phyloP scores from a whole-genome alignment of 2,329 filamentous ascomycete genomes.

The Aureobasidium sp. region DNA sequence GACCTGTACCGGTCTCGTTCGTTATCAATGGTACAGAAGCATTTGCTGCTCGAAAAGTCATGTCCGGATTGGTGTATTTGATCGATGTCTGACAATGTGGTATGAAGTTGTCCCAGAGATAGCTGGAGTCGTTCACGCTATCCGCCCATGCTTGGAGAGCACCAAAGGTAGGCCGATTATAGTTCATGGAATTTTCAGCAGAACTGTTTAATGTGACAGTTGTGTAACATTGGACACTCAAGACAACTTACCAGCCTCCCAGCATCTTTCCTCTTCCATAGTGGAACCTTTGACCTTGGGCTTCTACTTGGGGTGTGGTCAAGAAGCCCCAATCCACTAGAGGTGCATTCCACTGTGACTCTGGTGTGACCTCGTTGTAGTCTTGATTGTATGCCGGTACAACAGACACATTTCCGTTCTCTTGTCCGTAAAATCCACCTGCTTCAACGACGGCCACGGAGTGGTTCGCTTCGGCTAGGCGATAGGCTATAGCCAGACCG shows the following conservation, averaged over 20 bases:
- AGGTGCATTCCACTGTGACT: conserved; percentile 18
- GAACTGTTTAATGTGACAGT: neutral
- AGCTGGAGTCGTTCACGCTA: conserved; percentile 28
- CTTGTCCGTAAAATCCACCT: conserved; percentile 20
- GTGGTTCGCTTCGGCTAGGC: conserved; percentile 16
- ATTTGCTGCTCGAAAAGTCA: conserved; percentile 19
- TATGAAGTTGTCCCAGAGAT: conserved; percentile 23
- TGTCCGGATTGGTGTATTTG: conserved; percentile 20
- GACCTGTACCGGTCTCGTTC: conserved; percentile 20
- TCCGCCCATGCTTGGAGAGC: conserved; percentile 31
- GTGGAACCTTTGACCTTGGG: conserved; percentile 14
- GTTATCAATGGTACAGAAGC: conserved; percentile 20
- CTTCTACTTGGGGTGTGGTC: conserved; percentile 19
- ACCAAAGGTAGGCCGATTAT: conserved; percentile 25
- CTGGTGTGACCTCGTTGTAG: neutral
- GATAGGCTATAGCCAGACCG: conserved; percentile 18
- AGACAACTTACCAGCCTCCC: conserved; percentile 17
- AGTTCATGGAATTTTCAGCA: conserved; percentile 23
- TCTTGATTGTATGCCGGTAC: conserved; percentile 7
- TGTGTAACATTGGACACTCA: neutral
- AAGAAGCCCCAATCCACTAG: conserved; percentile 25
- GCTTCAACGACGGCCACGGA: conserved; percentile 23
- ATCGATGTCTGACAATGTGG: conserved; percentile 19
- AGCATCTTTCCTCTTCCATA: conserved; percentile 26
- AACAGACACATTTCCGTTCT: conserved; percentile 18